These are phyloP conservation scores for Coccomyxa sp. DNA, from an alignment of 139 green algal species.

Conservation along the genomic window DNA sequence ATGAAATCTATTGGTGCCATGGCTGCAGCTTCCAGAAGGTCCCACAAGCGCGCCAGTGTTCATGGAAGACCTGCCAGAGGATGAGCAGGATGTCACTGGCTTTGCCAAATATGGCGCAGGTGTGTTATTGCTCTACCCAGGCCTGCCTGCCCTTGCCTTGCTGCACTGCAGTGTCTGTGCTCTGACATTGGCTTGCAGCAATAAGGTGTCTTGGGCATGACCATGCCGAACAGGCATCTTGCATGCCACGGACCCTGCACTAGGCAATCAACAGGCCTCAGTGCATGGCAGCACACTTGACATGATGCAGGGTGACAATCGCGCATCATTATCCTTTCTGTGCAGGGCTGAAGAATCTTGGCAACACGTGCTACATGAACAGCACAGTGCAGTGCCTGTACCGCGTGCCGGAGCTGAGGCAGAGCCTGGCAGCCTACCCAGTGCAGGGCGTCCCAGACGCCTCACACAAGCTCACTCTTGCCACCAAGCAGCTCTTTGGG, in stretches of 20 bases:
- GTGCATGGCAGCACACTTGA: too few species aligned
- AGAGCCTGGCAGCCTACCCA: slow-evolving; percentile 18
- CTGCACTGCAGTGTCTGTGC: neutral
- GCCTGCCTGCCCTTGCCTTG: neutral
- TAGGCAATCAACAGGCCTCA: too few species aligned
- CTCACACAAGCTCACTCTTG: slow-evolving; percentile 41
- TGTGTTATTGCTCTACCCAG: neutral
- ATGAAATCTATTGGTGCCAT: neutral
- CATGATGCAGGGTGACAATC: too few species aligned
- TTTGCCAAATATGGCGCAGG: slow-evolving; percentile 62
- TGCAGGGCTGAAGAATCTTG: slow-evolving; percentile 86
- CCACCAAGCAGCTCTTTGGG: slow-evolving; percentile 71
- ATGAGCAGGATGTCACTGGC: slow-evolving; percentile 55
- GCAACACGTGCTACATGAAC: slow-evolving; percentile 99
- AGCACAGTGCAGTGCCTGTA: slow-evolving; percentile 87
- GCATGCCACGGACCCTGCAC: too few species aligned
- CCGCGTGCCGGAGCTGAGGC: slow-evolving; percentile 63
- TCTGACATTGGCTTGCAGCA: too few species aligned
- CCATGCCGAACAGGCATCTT: too few species aligned
- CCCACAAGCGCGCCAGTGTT: slow-evolving; percentile 72
- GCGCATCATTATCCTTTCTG: neutral
- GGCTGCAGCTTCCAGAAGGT: slow-evolving; percentile 35
- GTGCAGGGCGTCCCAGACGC: slow-evolving; percentile 6
- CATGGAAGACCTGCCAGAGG: slow-evolving; percentile 93
- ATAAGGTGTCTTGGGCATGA: too few species aligned